Conservation (phyloP, 208 protist genomes). For the Tritrichomonas foetus region DNA sequence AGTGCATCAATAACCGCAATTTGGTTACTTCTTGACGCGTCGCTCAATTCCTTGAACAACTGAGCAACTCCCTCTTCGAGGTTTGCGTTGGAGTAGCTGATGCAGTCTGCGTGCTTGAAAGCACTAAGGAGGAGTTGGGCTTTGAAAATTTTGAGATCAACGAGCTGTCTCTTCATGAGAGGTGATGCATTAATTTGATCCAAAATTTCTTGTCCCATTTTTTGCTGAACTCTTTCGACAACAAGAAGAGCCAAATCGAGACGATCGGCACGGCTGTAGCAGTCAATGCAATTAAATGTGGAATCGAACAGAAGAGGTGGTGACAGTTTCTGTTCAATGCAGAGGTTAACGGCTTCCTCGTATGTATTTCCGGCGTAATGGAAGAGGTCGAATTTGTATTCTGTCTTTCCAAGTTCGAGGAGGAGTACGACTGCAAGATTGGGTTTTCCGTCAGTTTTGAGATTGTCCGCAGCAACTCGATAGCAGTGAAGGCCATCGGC, state of each 20-base stretch:
- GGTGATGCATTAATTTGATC: background rate
- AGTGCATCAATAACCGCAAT: background rate
- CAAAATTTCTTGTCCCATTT: background rate
- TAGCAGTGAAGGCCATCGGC: slow-evolving; percentile 11
- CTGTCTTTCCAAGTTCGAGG: background rate
- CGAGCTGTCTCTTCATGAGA: background rate
- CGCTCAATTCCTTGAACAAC: background rate
- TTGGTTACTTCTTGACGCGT: background rate
- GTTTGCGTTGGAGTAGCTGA: background rate
- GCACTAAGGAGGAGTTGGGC: background rate
- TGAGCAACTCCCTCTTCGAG: background rate
- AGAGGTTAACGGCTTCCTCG: background rate
- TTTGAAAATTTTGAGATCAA: background rate
- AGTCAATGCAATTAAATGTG: slow-evolving; percentile 7
- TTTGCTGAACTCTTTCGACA: background rate
- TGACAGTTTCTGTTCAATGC: background rate
- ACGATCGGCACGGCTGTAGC: background rate
- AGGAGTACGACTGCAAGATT: background rate
- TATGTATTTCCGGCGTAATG: background rate
- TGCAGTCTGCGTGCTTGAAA: background rate
- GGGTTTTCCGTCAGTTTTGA: background rate
- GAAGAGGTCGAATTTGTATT: background rate
- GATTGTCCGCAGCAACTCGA: background rate
- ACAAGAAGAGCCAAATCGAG: background rate
- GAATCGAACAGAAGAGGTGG: background rate